Conservation (phyloP, 805 yeast genomes). For the Blastobotrys muscicola region DNA sequence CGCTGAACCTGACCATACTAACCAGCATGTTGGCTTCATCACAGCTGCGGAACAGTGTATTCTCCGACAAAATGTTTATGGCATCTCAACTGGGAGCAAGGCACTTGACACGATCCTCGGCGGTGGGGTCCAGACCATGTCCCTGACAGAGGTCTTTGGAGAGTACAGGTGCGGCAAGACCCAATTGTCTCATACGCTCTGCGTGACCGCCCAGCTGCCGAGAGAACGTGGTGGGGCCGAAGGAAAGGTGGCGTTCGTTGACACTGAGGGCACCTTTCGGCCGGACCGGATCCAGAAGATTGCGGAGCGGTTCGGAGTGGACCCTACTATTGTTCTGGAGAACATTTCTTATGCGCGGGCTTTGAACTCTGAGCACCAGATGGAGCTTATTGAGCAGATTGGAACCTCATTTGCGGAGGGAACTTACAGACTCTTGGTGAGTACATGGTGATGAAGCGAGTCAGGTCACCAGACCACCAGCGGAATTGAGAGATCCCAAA, state of each 20-base stretch:
- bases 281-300: constrained; percentile 59
- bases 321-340: constrained; percentile 51
- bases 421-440: constrained; percentile 43
- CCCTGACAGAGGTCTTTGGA: constrained; percentile 71
- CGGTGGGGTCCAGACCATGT: constrained; percentile 70
- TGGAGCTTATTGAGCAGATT: constrained; percentile 58
- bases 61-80: constrained; percentile 51
- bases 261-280: constrained; percentile 75
- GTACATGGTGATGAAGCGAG: too few relatives aligned
- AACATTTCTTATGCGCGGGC: constrained; percentile 71
- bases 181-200: constrained; percentile 70
- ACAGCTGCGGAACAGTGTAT: constrained; percentile 64
- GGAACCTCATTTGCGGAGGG: constrained; percentile 62
- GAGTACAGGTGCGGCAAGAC: constrained; percentile 77
- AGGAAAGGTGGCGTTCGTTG: constrained; percentile 71
- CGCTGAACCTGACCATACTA: too few relatives aligned
- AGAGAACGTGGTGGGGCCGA: constrained; percentile 62
- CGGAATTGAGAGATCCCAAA: too few relatives aligned
- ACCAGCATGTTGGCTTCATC: constrained; percentile 51
- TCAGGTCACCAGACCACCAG: too few relatives aligned
- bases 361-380: constrained; percentile 69
- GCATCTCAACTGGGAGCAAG: constrained; percentile 63
- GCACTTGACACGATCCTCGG: constrained; percentile 60
- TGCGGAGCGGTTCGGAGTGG: constrained; percentile 59
- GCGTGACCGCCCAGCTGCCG: constrained; percentile 64